A percentile compares a stretch with the other conserved stretches of the same genome.
phyloP scores from a whole-genome alignment of 805 yeast genomes.

The Limtongozyma cylindracea region DNA sequence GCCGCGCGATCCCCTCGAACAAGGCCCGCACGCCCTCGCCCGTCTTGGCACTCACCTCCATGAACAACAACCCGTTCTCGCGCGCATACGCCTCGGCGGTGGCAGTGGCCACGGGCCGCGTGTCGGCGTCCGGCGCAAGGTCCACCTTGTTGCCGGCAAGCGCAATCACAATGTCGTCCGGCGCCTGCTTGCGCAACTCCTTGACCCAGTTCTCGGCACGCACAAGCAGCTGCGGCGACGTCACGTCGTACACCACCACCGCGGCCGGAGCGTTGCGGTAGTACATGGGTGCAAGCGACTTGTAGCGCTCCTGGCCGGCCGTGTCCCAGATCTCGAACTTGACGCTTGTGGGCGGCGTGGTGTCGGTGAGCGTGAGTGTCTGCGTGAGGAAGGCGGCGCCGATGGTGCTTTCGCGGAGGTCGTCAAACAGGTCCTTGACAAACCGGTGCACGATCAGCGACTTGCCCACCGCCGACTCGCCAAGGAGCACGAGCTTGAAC shows the following conservation, averaged over 20 bases:
- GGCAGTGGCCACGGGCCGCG: background rate
- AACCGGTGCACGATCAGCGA: slow-evolving; percentile 80
- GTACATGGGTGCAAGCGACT: slow-evolving; percentile 90
- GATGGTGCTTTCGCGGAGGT: slow-evolving; percentile 91
- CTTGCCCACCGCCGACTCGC: slow-evolving; percentile 97
- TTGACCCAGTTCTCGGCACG: slow-evolving; percentile 98
- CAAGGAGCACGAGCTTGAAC: slow-evolving; percentile 75
- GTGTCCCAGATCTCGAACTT: slow-evolving; percentile 90
- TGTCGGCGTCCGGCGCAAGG: slow-evolving; percentile 20
- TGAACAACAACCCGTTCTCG: slow-evolving; percentile 3
- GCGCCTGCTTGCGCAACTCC: slow-evolving; percentile 86
- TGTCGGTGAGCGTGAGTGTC: slow-evolving; percentile 62
- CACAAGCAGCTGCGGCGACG: slow-evolving; percentile 83
- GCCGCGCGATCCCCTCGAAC: slow-evolving; percentile 12
- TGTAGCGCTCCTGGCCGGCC: slow-evolving; percentile 96
- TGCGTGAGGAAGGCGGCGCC: slow-evolving; percentile 97
- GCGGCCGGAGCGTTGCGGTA: slow-evolving; percentile 84
- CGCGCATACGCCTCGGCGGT: background rate
- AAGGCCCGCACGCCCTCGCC: slow-evolving; percentile 18
- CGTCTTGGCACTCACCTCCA: slow-evolving; percentile 15
- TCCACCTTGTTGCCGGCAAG: slow-evolving; percentile 86
- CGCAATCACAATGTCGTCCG: slow-evolving; percentile 80
- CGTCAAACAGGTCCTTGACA: slow-evolving; percentile 89
- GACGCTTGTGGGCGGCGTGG: slow-evolving; percentile 19
- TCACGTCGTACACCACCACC: slow-evolving; percentile 80